A percentile compares a stretch with the other conserved stretches of the same genome.
These are phyloP conservation scores for Xylariaceae sp. DNA, from an alignment of 2,329 filamentous ascomycete genomes.

Conservation along the genomic window DNA sequence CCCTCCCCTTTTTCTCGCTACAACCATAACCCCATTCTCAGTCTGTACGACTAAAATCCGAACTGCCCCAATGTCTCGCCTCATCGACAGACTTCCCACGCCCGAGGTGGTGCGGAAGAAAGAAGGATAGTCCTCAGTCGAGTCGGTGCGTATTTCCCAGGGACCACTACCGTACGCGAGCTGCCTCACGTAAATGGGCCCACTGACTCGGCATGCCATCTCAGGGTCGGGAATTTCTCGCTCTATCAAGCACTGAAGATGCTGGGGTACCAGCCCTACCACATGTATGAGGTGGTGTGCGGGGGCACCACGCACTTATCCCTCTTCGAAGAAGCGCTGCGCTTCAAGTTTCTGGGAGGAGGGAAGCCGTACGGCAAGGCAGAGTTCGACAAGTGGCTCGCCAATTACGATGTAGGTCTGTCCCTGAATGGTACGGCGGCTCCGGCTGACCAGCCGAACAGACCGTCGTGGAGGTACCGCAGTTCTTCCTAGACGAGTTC, in stretches of 20 bases:
- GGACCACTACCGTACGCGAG: too few relatives aligned
- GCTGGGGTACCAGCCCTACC: slow-evolving; percentile 17
- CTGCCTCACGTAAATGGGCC: not conserved
- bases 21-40: too few relatives aligned
- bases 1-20: too few relatives aligned
- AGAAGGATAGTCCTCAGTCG: slow-evolving; percentile 14
- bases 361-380: slow-evolving; percentile 16
- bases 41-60: too few relatives aligned
- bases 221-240: slow-evolving; percentile 17
- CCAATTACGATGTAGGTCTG: slow-evolving; percentile 12
- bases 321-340: slow-evolving; percentile 14
- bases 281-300: slow-evolving; percentile 14
- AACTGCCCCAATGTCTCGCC: slow-evolving; percentile 15
- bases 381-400: slow-evolving; percentile 20
- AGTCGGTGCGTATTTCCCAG: too few relatives aligned
- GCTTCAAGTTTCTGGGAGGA: slow-evolving; percentile 11
- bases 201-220: not conserved
- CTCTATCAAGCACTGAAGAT: slow-evolving; percentile 16
- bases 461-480: slow-evolving; percentile 16
- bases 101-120: slow-evolving; percentile 10
- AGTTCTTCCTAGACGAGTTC: slow-evolving; percentile 22
- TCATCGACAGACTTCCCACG: slow-evolving; percentile 12
- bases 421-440: not conserved
- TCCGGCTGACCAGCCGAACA: slow-evolving; percentile 1
- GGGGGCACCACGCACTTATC: slow-evolving; percentile 9